Evolutionary conservation across 371 early-diverging fungal genomes (phyloP), one percentile per base, ranked within the genome.

Genomic region (Circinella minor): DNA sequence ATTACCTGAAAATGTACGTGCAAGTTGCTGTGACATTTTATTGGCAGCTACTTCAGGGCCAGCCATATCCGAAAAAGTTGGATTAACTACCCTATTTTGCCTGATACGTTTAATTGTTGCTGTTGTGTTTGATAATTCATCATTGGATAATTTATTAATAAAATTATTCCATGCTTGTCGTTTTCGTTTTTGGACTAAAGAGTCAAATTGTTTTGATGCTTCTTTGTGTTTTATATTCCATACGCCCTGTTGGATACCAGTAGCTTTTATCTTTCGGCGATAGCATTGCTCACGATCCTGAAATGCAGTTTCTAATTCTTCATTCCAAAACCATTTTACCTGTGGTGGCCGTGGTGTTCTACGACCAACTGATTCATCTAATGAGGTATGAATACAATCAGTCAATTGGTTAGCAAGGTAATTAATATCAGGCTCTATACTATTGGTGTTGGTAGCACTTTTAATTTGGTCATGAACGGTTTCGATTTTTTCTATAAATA

Each of bases 151-250:
- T 34, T 34, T 34, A 43, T 36, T 13, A 27, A 69, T 69, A 54
- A 75, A 66, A 17, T 66, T 55, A 4, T 37, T 36, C 68, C 71
- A 73, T 2, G 73, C 72, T 68, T 76, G 57, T 36, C 65, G 61
- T 9, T 55, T 55, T 14, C 69, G 65, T 55, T n/a, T 20, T 36
- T 27, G 15, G 1, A 65, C 20, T 3, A 37, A 10, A 48, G 34
- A 10, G 11, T 57, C 6, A 48, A 71, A 34, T 37, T 62, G 17
- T 4, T 61, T 67, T 14, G 39, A 7, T 18, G 74, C 48, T 67
- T 70, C 68, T 67, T 70, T 68, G 36, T 74, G 66, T 3, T 39
- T 55, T 18, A 68, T 15, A 62, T 62, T 63, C 54, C 65, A 70
- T 14, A 14, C 59, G 6, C 65, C 27, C 14, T 57, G 54, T 10